Evolutionary conservation across 805 yeast genomes (phyloP).

Genomic region (Metschnikowia baotianmanensis): DNA sequence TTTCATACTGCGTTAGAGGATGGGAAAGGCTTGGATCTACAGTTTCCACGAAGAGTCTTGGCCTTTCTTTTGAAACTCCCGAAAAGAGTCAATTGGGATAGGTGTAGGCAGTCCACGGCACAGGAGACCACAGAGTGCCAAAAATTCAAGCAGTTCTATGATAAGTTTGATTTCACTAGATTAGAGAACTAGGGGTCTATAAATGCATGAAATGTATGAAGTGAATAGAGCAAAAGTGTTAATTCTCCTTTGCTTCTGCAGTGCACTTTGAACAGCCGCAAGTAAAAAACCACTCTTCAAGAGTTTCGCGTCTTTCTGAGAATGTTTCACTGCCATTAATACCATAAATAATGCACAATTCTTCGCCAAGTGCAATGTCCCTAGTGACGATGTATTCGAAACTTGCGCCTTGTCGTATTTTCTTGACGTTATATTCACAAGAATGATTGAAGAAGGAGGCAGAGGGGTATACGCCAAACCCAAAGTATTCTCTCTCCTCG

Average conservation of each 20-base stretch:
- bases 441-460: conserved; percentile 71
- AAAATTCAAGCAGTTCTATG: conserved; percentile 55
- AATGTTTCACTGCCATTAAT: conserved; percentile 43
- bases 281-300: conserved; percentile 57
- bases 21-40: conserved; percentile 58
- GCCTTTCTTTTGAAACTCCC: conserved; percentile 62
- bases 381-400: conserved; percentile 38
- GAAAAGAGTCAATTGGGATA: conserved; percentile 71
- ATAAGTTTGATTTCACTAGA: conserved; percentile 52
- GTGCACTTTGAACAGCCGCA: conserved; percentile 53
- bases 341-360: conserved; percentile 63
- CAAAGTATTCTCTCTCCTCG: conserved; percentile 54
- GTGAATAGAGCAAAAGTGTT: too few species aligned
- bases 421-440: conserved; percentile 54
- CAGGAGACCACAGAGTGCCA: conserved; percentile 66
- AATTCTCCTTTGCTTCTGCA: background rate
- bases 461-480: conserved; percentile 57
- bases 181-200: background rate
- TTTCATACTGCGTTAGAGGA: conserved; percentile 18
- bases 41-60: conserved; percentile 78
- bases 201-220: too few species aligned
- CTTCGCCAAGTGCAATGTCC: conserved; percentile 44
- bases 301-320: conserved; percentile 37
- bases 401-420: conserved; percentile 36
- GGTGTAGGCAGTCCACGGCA: conserved; percentile 61